Evolutionary conservation across 352 stramenopile species (phyloP).

Genomic region (Phytopythium sindhum): DNA sequence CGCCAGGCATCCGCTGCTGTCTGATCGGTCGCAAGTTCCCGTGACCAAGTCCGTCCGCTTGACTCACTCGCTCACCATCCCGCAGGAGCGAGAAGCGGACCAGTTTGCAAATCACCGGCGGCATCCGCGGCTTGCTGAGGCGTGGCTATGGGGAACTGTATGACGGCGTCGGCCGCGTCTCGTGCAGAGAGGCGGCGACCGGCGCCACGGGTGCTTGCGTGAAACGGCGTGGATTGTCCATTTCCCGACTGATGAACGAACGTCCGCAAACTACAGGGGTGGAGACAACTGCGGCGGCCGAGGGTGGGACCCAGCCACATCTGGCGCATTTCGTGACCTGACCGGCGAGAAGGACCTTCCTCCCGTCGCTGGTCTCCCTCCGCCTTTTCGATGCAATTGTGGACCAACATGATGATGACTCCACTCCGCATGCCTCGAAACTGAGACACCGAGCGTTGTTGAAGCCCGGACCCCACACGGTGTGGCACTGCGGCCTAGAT

Average conservation of each 20-base stretch:
- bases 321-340: slow-evolving; percentile 2
- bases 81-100: background rate
- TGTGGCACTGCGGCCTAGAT: no score
- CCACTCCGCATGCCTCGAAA: no score
- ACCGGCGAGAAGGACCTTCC: slow-evolving; percentile 9
- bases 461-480: no score
- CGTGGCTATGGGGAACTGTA: background rate
- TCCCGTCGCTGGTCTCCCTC: background rate
- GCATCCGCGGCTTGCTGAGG: background rate
- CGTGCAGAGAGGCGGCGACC: slow-evolving; percentile 1
- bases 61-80: slow-evolving; percentile 1
- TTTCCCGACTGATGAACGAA: background rate
- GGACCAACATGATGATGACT: slow-evolving; percentile 7
- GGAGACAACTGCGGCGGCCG: background rate
- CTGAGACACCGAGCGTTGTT: background rate
- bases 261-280: background rate
- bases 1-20: no score
- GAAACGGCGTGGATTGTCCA: slow-evolving; percentile 2
- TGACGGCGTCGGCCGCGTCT: background rate
- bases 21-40: background rate
- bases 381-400: background rate
- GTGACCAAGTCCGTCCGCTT: background rate
- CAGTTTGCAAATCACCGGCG: background rate
- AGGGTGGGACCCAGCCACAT: background rate
- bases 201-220: background rate